Evolutionary conservation across 306 rosid genomes (phyloP), one percentile per base, ranked within the genome.

Genomic region (Quercus agrifolia): DNA sequence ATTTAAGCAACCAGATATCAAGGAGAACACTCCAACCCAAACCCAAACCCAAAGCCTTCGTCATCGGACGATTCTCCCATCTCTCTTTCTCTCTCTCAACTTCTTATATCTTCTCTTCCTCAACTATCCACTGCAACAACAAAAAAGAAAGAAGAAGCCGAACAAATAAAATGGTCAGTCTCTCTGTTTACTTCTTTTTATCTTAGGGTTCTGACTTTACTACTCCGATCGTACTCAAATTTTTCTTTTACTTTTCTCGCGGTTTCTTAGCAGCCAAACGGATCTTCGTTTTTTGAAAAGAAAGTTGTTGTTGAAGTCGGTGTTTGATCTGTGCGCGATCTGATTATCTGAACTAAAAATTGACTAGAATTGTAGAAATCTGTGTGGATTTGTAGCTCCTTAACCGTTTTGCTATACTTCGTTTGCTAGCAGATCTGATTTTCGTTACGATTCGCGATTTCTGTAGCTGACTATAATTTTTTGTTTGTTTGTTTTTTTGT

Each of bases 91-190:
- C 17, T 13, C 54, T 49, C 17, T 49, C 54, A 41, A 6, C 35
- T 46, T 15, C 79, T 72, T 67, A 73, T 73, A 77, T 77, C 58
- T 44, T 63, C 77, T 82, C 63, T 23, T 72, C 35, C 46, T 56
- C 61, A 18, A 21, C 11, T 54, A 38, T 58, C 51, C 5, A 3
- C 13, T 57, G n/a, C 18, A 12, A 19, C 28, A 2, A 41, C 46
- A 41, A 41, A 41, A 41, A 41, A 41, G 12, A 41, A 41, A 41
- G n/a, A 35, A 38, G 17, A 30, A 57, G 4, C 11, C 63, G 56
- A 15, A 66, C 23, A 33, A 15, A 57, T 19, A 33, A 78, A 59
- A 83, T 83, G 86, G 83, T 83, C 62, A 59, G 83, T 59, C 18
- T 59, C 18, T 56, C 51, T 74, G 2, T 75, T 31, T 23, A 15